Evolutionary conservation across 2,329 filamentous ascomycete genomes (phyloP).

Genomic region (Ophiostoma tasmaniense): DNA sequence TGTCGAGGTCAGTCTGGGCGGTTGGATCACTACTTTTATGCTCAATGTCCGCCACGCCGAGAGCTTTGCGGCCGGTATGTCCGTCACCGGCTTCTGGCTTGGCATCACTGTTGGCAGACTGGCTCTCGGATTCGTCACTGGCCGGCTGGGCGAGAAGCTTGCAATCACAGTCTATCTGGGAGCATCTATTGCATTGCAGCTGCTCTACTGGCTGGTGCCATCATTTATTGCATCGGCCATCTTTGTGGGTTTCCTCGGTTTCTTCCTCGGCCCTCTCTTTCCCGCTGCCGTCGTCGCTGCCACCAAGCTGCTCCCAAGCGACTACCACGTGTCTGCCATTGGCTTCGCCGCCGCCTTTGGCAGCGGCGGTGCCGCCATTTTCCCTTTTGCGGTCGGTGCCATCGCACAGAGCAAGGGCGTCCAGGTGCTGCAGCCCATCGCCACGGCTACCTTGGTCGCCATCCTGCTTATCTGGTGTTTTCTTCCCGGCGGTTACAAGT

Average conservation of each 20-base stretch:
- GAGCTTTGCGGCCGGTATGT: conserved; percentile 65
- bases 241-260: conserved; percentile 63
- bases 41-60: conserved; percentile 62
- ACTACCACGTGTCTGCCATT: conserved; percentile 70
- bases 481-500: conserved; percentile 27
- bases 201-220: conserved; percentile 76
- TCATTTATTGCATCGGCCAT: conserved; percentile 65
- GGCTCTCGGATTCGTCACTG: conserved; percentile 67
- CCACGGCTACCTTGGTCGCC: conserved; percentile 39
- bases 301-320: conserved; percentile 63
- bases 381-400: conserved; percentile 60
- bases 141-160: conserved; percentile 61
- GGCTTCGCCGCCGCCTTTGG: conserved; percentile 75
- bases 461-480: conserved; percentile 39
- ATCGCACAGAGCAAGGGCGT: conserved; percentile 53
- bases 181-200: conserved; percentile 53
- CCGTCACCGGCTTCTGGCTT: conserved; percentile 75
- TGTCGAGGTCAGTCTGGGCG: conserved; percentile 53
- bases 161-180: conserved; percentile 56
- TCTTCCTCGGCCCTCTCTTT: conserved; percentile 74
- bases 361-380: conserved; percentile 58
- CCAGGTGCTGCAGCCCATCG: conserved; percentile 47
- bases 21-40: conserved; percentile 84
- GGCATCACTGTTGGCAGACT: conserved; percentile 69
- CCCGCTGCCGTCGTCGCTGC: conserved; percentile 64